Conservation (phyloP, 2,329 filamentous ascomycete species). For the Pyrenochaeta sp. region DNA sequence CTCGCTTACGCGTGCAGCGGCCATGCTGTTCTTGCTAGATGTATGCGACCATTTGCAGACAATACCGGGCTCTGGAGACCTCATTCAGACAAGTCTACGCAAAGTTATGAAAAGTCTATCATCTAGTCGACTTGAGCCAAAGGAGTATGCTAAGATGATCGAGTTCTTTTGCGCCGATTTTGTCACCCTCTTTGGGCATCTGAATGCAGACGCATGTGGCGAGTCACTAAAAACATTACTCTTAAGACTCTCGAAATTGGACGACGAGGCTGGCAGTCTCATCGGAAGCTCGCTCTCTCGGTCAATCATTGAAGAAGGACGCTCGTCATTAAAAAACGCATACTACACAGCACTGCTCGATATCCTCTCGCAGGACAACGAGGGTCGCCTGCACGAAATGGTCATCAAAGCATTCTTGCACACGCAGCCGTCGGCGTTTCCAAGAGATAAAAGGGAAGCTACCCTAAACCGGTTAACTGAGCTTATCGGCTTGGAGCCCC, state of each 20-base stretch:
- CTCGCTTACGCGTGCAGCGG: conserved; percentile 28
- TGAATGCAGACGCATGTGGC: conserved; percentile 24
- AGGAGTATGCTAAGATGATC: conserved; percentile 26
- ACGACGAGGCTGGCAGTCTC: conserved; percentile 8
- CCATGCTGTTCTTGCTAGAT: conserved; percentile 39
- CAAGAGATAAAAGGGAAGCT: conserved; percentile 43
- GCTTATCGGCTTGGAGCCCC: conserved; percentile 17
- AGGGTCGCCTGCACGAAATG: conserved; percentile 12
- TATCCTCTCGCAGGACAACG: conserved; percentile 15
- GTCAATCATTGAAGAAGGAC: conserved; percentile 31
- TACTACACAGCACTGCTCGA: conserved; percentile 31
- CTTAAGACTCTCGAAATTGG: conserved; percentile 22
- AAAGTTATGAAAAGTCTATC: conserved; percentile 35
- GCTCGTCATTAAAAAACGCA: conserved; percentile 24
- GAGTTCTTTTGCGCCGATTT: conserved; percentile 41
- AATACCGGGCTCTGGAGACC: conserved; percentile 29
- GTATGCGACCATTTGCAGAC: conserved; percentile 34
- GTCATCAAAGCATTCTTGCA: conserved; percentile 31
- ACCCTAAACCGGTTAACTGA: conserved; percentile 39
- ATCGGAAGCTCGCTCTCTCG: conserved; percentile 30
- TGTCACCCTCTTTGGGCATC: conserved; percentile 30
- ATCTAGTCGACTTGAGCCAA: conserved; percentile 14
- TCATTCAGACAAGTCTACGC: conserved; percentile 28
- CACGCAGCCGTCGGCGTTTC: conserved; percentile 34
- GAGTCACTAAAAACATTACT: conserved; percentile 29